Percentiles rank a stretch among this genome's conserved stretches.
These are phyloP conservation scores for Ceratobasidium sp. DNA, from an alignment of 1,284 basidiomycete genomes.

Conservation along the genomic window DNA sequence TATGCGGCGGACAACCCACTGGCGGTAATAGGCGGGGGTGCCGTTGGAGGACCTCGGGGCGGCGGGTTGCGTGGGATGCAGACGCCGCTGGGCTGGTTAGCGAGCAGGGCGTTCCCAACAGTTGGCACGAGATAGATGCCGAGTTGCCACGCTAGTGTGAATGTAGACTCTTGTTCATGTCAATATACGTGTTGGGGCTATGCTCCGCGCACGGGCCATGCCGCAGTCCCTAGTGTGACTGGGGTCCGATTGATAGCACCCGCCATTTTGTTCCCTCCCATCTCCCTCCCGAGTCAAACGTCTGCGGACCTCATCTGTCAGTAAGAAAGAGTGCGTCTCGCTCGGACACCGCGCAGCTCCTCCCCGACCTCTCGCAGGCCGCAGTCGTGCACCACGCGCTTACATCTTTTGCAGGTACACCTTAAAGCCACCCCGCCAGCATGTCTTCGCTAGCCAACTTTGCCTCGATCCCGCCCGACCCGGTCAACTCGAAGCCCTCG, in stretches of 20 bases:
- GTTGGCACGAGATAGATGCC: constrained; percentile 24
- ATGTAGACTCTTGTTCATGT: neutral
- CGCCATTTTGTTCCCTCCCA: constrained; percentile 33
- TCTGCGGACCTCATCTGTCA: constrained; percentile 29
- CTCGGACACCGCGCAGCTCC: constrained; percentile 18
- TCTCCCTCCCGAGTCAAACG: constrained; percentile 23
- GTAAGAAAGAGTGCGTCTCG: constrained; percentile 17
- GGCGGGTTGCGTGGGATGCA: constrained; percentile 58
- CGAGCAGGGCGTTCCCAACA: constrained; percentile 40
- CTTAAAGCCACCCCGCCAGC: constrained; percentile 33
- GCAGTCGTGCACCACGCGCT: constrained; percentile 35
- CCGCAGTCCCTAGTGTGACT: constrained; percentile 4
- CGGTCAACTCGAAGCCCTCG: constrained; percentile 40
- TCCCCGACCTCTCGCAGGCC: constrained; percentile 25
- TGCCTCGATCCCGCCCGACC: constrained; percentile 26
- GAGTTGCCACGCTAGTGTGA: neutral
- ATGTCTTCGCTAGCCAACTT: constrained; percentile 38
- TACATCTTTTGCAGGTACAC: constrained; percentile 3
- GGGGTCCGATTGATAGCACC: constrained; percentile 27
- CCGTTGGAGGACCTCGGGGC: constrained; percentile 63
- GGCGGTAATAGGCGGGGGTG: constrained; percentile 62
- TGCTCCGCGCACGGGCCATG: constrained; percentile 35
- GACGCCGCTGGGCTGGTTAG: constrained; percentile 64
- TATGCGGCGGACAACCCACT: constrained; percentile 78
- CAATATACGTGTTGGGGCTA: constrained; percentile 18